phyloP scores from a whole-genome alignment of 306 rosid genomes.

The Carpinus viminea region DNA sequence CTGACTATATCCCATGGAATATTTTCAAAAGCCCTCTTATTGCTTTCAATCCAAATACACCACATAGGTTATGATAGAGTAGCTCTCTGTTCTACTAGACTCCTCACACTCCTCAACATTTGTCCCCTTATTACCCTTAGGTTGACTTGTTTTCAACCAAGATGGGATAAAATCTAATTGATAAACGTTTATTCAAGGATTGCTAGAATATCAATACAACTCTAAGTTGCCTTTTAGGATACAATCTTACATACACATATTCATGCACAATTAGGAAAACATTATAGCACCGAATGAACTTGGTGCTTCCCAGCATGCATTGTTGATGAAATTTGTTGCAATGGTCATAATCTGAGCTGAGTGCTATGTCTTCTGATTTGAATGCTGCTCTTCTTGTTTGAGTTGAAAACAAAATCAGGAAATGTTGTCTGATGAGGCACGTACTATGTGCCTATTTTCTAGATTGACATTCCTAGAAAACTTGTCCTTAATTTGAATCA shows the following conservation, averaged over 20 bases:
- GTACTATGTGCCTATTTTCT: neutral
- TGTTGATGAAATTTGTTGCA: neutral
- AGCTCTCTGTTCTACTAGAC: neutral
- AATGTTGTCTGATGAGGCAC: neutral
- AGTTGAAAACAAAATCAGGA: neutral
- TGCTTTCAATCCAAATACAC: neutral
- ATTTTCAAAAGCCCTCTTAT: neutral
- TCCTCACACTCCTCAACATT: neutral
- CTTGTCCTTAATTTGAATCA: neutral
- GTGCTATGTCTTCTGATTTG: neutral
- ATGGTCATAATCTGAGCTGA: neutral
- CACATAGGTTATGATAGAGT: neutral
- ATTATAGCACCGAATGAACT: neutral
- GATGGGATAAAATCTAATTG: neutral
- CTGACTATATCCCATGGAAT: neutral
- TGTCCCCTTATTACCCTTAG: neutral
- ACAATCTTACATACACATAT: neutral
- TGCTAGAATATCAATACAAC: neutral
- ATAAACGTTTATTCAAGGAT: neutral
- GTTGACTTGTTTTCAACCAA: neutral
- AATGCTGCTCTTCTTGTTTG: neutral
- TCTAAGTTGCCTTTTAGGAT: neutral
- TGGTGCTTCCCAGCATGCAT: neutral
- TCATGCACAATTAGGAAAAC: neutral
- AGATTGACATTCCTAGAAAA: neutral